Evolutionary conservation across 805 yeast genomes (phyloP), one percentile per base, ranked within the genome.

Genomic region (Schizosaccharomyces osmophilus): DNA sequence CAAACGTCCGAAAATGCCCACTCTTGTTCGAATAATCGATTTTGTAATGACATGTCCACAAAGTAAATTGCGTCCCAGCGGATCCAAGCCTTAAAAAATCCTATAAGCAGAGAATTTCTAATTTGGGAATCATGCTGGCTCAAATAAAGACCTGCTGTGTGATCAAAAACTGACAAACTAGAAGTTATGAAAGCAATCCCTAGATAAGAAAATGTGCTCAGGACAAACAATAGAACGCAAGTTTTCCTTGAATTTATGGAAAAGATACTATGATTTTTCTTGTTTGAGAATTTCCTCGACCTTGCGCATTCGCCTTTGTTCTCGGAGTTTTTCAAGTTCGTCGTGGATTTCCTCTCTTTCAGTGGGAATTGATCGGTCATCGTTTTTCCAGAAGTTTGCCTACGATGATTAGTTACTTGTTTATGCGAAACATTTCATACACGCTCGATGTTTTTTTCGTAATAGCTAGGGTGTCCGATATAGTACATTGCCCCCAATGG

Each of bases 41-140:
- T 80, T 17, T 77, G 70, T 9, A 71, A 68, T 42, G 85, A 79
- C 62, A 82, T 69, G 57, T 82, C 80, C 17, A 78, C 69, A 67
- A 85, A 88, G 70, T 82, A 88, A 0, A 88, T 93, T 1, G 83
- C 77, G 69, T 90, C 98, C 97, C 97, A 90, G 9, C 61, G 61
- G 22, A 24, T 45, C 24, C 31, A 57, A 31, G 60, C 31, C 11
- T 24, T 24, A 29, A 51, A 51, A 22, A 51, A 29, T 17, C 31
- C 22, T 17, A 1, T 2, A 2, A 45, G 4, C 17, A 45, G 22
- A 3, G 26, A 4, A 6, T 24, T 29, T 24, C 9, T 11, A 24
- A 51, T 17, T 11, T 29, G 57, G 3, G 31, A 24, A 6, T 13
- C 19, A 51, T 51, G 6, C 15, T 51, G 57, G 5, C 36, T 22